phyloP scores from a whole-genome alignment of 2,329 filamentous ascomycete species.

The Thermoascus crustaceus region DNA sequence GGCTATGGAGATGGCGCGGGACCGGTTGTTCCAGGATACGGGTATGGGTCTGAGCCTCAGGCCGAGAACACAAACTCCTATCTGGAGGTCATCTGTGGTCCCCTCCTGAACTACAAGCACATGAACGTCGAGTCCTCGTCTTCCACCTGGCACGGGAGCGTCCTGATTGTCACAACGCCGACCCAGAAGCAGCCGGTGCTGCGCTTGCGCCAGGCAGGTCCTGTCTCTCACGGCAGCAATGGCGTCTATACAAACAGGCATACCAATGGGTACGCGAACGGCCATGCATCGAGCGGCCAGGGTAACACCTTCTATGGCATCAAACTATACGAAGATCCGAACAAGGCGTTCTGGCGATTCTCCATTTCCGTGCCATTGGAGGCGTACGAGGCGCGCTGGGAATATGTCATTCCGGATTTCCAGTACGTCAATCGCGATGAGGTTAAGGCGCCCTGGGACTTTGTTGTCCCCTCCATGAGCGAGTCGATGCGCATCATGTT shows the following conservation, averaged over 20 bases:
- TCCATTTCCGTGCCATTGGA: slow-evolving; percentile 55
- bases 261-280: too few relatives aligned
- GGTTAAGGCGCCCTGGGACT: slow-evolving; percentile 44
- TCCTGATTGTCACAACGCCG: slow-evolving; percentile 71
- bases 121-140: slow-evolving; percentile 29
- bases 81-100: slow-evolving; percentile 38
- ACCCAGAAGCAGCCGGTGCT: slow-evolving; percentile 57
- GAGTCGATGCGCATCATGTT: slow-evolving; percentile 64
- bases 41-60: slow-evolving; percentile 4
- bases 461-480: slow-evolving; percentile 50
- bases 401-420: slow-evolving; percentile 64
- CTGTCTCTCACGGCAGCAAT: slow-evolving; percentile 16
- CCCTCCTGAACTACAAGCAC: slow-evolving; percentile 43
- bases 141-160: slow-evolving; percentile 68
- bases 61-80: slow-evolving; percentile 12
- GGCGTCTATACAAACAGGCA: too few relatives aligned
- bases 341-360: slow-evolving; percentile 54
- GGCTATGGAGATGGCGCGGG: too few relatives aligned
- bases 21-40: neutral
- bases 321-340: slow-evolving; percentile 53
- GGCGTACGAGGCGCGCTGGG: slow-evolving; percentile 67
- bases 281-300: slow-evolving; percentile 10
- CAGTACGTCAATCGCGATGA: slow-evolving; percentile 52
- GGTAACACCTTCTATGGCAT: slow-evolving; percentile 36
- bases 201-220: slow-evolving; percentile 32